Evolutionary conservation across 2,329 filamentous ascomycete genomes (phyloP).

Genomic region (Fusarium oligoseptatum): DNA sequence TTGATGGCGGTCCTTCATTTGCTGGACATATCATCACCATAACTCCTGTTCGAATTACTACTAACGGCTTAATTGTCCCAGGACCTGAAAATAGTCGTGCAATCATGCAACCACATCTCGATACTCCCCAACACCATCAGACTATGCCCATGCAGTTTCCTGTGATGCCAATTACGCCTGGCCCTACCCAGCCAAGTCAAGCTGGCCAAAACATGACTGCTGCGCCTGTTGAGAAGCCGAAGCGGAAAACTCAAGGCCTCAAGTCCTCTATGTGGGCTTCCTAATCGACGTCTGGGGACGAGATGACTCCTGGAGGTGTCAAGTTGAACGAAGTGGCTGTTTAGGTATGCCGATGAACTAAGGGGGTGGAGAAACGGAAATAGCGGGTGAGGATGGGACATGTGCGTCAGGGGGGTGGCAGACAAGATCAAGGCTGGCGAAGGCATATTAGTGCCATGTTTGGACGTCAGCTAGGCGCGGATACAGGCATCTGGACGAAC

Average conservation of each 20-base stretch:
- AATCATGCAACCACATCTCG: constrained; percentile 18
- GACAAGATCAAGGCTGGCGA: background rate
- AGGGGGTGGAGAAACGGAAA: background rate
- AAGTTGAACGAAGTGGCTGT: background rate
- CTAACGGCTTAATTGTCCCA: constrained; percentile 35
- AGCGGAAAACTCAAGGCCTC: constrained; percentile 32
- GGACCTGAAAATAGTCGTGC: constrained; percentile 31
- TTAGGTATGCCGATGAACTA: background rate
- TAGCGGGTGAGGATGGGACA: background rate
- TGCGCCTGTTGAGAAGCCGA: background rate
- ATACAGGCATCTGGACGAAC: background rate
- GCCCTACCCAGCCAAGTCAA: background rate
- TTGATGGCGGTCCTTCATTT: background rate
- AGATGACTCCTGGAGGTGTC: background rate
- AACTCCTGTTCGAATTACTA: constrained; percentile 34
- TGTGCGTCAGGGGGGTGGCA: background rate
- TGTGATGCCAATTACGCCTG: background rate
- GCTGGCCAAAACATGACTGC: background rate
- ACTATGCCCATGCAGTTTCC: background rate
- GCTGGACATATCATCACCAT: constrained; percentile 34
- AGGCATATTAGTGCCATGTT: background rate
- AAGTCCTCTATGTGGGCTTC: constrained; percentile 42
- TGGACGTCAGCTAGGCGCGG: background rate
- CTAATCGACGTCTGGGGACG: background rate
- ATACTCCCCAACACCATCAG: background rate